These are phyloP conservation scores for Candida silvicultrix DNA, from an alignment of 805 yeast genomes.

Conservation along the genomic window DNA sequence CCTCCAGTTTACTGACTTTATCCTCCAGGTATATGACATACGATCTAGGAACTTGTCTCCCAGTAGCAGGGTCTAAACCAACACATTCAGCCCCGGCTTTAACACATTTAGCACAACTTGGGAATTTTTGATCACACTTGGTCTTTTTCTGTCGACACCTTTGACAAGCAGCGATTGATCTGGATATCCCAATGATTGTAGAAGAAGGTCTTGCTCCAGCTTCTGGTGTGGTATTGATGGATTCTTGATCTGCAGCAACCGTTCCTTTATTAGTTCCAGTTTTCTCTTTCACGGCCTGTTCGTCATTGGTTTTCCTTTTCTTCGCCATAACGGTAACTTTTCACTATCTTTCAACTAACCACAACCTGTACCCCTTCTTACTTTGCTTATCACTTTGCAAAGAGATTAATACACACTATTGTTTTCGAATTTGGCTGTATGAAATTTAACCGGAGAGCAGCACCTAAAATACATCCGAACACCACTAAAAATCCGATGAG, in stretches of 20 bases:
- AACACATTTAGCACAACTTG: slow-evolving; percentile 49
- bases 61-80: slow-evolving; percentile 83
- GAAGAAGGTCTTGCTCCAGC: slow-evolving; percentile 9
- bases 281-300: no score
- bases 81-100: slow-evolving; percentile 69
- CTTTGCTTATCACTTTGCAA: no score
- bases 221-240: background rate
- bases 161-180: slow-evolving; percentile 79
- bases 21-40: slow-evolving; percentile 70
- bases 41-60: slow-evolving; percentile 78
- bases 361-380: background rate
- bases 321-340: background rate
- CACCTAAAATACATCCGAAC: background rate
- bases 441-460: background rate
- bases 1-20: slow-evolving; percentile 50
- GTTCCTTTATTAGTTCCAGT: background rate
- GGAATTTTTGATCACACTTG: slow-evolving; percentile 54
- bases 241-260: background rate
- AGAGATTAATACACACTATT: no score
- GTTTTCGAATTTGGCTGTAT: background rate
- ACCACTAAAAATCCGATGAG: no score
- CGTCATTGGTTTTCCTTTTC: slow-evolving; percentile 17
- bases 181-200: slow-evolving; percentile 38
- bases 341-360: background rate
- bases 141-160: slow-evolving; percentile 69